These are phyloP conservation scores for Pontederia crassipes DNA, from an alignment of 176 grass and related monocot species.

Conservation along the genomic window DNA sequence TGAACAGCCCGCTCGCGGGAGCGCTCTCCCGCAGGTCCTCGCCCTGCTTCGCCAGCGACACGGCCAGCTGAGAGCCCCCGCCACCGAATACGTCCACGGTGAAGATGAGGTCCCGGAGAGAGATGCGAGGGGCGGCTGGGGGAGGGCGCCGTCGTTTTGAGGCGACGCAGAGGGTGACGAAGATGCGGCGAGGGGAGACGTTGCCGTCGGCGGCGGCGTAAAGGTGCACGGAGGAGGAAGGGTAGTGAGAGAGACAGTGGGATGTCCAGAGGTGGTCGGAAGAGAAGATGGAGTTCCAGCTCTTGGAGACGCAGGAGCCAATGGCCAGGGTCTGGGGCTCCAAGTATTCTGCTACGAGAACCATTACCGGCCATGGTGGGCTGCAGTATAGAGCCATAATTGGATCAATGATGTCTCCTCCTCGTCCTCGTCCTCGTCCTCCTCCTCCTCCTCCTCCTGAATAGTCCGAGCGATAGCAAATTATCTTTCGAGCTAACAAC, in stretches of 20 bases:
- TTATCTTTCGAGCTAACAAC: no score
- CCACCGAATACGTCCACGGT: constrained; percentile 37
- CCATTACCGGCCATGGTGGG: constrained; percentile 50
- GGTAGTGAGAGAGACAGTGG: constrained; percentile 45
- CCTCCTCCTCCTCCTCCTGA: no score
- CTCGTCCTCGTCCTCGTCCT: no score
- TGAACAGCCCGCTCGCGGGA: no score
- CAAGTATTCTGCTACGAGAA: constrained; percentile 30
- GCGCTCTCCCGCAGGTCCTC: no score
- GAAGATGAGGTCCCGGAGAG: constrained; percentile 45
- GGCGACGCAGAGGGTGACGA: constrained; percentile 36
- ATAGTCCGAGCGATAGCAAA: no score
- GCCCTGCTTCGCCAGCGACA: no score
- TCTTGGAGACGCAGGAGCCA: constrained; percentile 57
- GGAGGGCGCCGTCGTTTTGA: constrained; percentile 3
- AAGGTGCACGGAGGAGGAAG: constrained; percentile 33
- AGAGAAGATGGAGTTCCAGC: constrained; percentile 49
- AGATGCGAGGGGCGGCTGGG: constrained; percentile 27
- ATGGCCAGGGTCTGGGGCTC: constrained; percentile 41
- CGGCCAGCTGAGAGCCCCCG: no score
- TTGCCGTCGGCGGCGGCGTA: neutral
- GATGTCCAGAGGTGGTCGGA: constrained; percentile 49
- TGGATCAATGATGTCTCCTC: no score
- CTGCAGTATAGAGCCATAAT: no score
- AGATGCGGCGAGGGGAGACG: constrained; percentile 32